phyloP scores from a whole-genome alignment of 129 eudicot genomes.

The Arctium lappa region DNA sequence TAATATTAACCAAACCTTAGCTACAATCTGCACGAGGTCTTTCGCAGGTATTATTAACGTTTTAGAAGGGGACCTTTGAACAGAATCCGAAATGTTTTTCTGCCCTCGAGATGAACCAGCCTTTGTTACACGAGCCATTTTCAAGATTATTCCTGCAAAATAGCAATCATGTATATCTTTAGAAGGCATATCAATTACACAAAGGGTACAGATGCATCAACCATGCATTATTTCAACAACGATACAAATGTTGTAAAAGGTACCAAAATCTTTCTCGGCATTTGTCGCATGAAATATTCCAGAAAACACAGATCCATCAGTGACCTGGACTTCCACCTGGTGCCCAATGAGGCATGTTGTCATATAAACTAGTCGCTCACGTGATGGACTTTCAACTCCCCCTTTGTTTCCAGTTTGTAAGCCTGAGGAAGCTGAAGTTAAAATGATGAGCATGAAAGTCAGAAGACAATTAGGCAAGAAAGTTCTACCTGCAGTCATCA shows the following conservation, averaged over 20 bases:
- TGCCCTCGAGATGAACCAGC: slow-evolving; percentile 59
- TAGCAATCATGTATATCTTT: slow-evolving; percentile 5
- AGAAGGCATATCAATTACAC: neutral
- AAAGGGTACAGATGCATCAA: neutral
- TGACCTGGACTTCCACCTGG: slow-evolving; percentile 88
- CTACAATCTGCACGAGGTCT: slow-evolving; percentile 86
- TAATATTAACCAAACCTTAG: slow-evolving; percentile 57
- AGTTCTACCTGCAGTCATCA: slow-evolving; percentile 43
- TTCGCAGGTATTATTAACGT: slow-evolving; percentile 70
- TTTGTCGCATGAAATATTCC: slow-evolving; percentile 85
- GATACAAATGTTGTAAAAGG: slow-evolving; percentile 16
- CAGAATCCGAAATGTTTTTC: slow-evolving; percentile 43
- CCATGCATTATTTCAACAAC: slow-evolving; percentile 5
- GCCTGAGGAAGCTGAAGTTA: slow-evolving; percentile 38
- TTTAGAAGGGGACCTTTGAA: slow-evolving; percentile 62
- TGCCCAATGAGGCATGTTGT: slow-evolving; percentile 86
- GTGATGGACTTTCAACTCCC: slow-evolving; percentile 55
- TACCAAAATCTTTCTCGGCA: slow-evolving; percentile 93
- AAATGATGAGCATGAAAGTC: neutral
- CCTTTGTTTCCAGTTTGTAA: slow-evolving; percentile 46
- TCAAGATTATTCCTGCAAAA: slow-evolving; percentile 73
- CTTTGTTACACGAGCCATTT: slow-evolving; percentile 82
- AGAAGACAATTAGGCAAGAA: neutral
- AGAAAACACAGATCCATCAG: slow-evolving; percentile 76
- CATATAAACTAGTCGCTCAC: slow-evolving; percentile 75